These are phyloP conservation scores for Cadophora luteo-olivacea DNA, from an alignment of 2,329 filamentous ascomycete species.

Conservation along the genomic window DNA sequence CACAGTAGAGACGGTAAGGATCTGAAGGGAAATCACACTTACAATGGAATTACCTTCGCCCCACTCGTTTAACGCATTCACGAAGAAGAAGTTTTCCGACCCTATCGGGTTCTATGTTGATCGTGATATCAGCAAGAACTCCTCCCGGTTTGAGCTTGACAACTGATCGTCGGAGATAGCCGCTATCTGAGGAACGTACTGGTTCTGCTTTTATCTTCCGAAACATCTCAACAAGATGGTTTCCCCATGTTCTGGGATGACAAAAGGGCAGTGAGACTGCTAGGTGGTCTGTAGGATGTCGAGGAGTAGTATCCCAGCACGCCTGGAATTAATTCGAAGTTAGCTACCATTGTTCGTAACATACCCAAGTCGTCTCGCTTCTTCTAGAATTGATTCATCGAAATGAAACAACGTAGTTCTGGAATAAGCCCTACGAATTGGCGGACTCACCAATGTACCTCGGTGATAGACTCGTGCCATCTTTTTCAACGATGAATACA, in stretches of 20 bases:
- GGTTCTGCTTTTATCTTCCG: constrained; percentile 26
- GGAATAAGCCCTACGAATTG: background rate
- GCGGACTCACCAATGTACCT: constrained; percentile 18
- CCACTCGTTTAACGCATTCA: constrained; percentile 29
- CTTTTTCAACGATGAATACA: constrained; percentile 14
- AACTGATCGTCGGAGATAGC: background rate
- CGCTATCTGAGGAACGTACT: background rate
- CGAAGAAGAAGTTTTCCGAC: constrained; percentile 28
- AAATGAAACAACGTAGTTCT: background rate
- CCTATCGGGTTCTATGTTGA: constrained; percentile 23
- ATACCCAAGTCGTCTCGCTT: background rate
- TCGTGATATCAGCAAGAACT: background rate
- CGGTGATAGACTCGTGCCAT: constrained; percentile 25
- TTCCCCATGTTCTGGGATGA: constrained; percentile 22
- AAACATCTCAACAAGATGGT: constrained; percentile 26
- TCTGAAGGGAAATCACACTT: background rate
- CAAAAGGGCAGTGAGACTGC: constrained; percentile 14
- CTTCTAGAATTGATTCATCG: background rate
- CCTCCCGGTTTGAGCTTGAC: background rate
- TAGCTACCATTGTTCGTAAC: background rate
- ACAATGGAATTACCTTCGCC: constrained; percentile 25
- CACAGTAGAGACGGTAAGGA: background rate
- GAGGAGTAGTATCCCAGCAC: constrained; percentile 28
- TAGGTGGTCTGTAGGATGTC: constrained; percentile 22
- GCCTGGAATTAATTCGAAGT: background rate